A percentile compares a stretch with the other conserved stretches of the same genome.
These are phyloP conservation scores for Penstemon barbatus DNA, from an alignment of 257 asterid genomes.

Conservation along the genomic window DNA sequence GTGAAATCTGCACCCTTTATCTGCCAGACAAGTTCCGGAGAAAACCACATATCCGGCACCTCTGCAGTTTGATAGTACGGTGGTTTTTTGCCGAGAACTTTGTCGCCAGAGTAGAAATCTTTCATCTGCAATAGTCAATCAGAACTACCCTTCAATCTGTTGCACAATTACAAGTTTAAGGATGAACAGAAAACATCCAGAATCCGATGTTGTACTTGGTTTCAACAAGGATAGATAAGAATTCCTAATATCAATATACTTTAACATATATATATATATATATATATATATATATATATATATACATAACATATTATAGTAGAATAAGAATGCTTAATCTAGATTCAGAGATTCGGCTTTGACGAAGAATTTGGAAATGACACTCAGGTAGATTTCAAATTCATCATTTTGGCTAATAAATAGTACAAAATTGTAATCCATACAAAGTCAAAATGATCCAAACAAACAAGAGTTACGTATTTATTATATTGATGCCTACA, in stretches of 20 bases:
- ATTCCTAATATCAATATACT: background rate
- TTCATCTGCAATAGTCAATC: constrained; percentile 59
- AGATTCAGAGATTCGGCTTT: too few species aligned
- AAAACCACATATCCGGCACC: constrained; percentile 80
- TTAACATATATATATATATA: too few species aligned
- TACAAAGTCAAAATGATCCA: too few species aligned
- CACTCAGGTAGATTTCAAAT: too few species aligned
- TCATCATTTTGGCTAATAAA: too few species aligned
- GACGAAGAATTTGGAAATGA: too few species aligned
- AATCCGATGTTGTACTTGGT: background rate
- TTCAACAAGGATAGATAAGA: background rate
- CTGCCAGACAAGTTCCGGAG: constrained; percentile 78
- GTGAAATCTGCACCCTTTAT: constrained; percentile 84
- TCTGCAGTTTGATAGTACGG: constrained; percentile 72
- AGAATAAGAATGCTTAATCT: too few species aligned
- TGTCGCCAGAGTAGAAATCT: constrained; percentile 63
- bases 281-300: too few species aligned
- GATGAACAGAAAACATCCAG: background rate
- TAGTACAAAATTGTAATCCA: too few species aligned
- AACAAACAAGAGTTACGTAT: too few species aligned
- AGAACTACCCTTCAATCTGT: constrained; percentile 15
- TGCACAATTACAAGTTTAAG: background rate
- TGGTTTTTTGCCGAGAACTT: constrained; percentile 58
- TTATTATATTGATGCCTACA: too few species aligned
- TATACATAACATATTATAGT: background rate